phyloP scores from a whole-genome alignment of 495 filamentous ascomycete genomes.

The Parachaetomium inaequale region DNA sequence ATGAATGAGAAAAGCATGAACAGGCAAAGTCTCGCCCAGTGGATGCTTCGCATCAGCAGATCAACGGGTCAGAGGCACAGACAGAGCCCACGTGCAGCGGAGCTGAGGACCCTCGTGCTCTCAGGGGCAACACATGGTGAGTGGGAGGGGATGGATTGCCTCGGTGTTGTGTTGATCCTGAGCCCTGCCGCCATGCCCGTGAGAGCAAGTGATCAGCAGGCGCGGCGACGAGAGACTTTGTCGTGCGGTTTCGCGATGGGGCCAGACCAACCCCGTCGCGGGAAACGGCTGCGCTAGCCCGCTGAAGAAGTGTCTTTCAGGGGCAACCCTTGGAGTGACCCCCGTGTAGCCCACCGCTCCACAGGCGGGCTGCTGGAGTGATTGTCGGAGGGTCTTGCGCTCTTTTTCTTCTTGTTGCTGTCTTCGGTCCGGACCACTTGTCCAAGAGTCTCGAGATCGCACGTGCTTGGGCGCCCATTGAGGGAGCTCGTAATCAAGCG shows the following conservation, averaged over 20 bases:
- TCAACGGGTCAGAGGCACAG: background rate
- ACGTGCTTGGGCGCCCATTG: background rate
- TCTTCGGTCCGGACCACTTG: background rate
- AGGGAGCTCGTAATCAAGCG: background rate
- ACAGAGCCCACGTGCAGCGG: background rate
- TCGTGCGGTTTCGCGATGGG: background rate
- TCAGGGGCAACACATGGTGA: background rate
- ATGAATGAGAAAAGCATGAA: background rate
- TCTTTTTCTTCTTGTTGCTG: background rate
- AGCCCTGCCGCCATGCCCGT: background rate
- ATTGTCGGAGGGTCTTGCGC: background rate
- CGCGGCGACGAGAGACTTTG: background rate
- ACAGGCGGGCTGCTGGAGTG: background rate
- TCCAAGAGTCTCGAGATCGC: background rate
- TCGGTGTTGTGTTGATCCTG: conserved; percentile 3
- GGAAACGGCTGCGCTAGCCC: background rate
- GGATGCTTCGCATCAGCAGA: background rate
- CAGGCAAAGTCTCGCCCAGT: background rate
- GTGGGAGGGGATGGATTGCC: background rate
- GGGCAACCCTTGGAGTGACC: background rate
- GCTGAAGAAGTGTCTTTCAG: background rate
- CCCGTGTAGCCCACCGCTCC: background rate
- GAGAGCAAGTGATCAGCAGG: conserved; percentile 4
- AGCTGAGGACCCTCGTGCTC: background rate
- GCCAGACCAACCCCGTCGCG: background rate